These are phyloP conservation scores for Exophiala dermatitidis DNA, from an alignment of 2,329 filamentous ascomycete genomes.

Conservation along the genomic window DNA sequence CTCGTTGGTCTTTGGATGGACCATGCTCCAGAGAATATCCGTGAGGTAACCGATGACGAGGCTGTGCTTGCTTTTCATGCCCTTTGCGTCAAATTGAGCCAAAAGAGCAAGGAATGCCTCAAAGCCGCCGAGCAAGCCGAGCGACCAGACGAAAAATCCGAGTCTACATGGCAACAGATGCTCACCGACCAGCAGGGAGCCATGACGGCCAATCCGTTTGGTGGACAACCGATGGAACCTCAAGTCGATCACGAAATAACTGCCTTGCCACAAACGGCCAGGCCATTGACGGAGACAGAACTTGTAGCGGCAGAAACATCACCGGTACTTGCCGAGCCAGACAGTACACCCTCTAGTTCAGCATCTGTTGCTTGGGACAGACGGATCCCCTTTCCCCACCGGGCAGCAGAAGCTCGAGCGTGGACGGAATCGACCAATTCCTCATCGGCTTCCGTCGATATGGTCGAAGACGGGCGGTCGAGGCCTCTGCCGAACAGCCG, in stretches of 20 bases:
- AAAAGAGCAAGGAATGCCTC: slow-evolving; percentile 42
- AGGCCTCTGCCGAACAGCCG: slow-evolving; percentile 34
- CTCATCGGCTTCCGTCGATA: slow-evolving; percentile 36
- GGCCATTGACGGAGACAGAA: slow-evolving; percentile 9
- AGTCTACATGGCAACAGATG: slow-evolving; percentile 45
- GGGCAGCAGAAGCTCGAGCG: slow-evolving; percentile 37
- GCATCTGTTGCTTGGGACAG: slow-evolving; percentile 40
- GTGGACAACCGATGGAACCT: slow-evolving; percentile 6
- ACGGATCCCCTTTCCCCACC: slow-evolving; percentile 37
- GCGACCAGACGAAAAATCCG: slow-evolving; percentile 40
- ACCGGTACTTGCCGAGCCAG: slow-evolving; percentile 28
- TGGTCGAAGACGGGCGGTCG: slow-evolving; percentile 36
- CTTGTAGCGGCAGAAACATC: slow-evolving; percentile 9
- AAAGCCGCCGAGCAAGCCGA: slow-evolving; percentile 43
- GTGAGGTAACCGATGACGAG: slow-evolving; percentile 36
- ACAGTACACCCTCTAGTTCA: slow-evolving; percentile 41
- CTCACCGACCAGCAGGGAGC: slow-evolving; percentile 42
- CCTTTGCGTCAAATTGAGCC: slow-evolving; percentile 37
- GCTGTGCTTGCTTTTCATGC: slow-evolving; percentile 39
- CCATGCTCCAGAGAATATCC: slow-evolving; percentile 35
- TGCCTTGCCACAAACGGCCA: slow-evolving; percentile 23
- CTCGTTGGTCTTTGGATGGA: slow-evolving; percentile 58
- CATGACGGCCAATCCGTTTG: slow-evolving; percentile 15
- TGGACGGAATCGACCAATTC: slow-evolving; percentile 43
- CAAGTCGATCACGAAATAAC: slow-evolving; percentile 19